A percentile compares a stretch with the other conserved stretches of the same genome.
phyloP scores from a whole-genome alignment of 768 basidiomycete genomes.

The Pleurotus djamor region DNA sequence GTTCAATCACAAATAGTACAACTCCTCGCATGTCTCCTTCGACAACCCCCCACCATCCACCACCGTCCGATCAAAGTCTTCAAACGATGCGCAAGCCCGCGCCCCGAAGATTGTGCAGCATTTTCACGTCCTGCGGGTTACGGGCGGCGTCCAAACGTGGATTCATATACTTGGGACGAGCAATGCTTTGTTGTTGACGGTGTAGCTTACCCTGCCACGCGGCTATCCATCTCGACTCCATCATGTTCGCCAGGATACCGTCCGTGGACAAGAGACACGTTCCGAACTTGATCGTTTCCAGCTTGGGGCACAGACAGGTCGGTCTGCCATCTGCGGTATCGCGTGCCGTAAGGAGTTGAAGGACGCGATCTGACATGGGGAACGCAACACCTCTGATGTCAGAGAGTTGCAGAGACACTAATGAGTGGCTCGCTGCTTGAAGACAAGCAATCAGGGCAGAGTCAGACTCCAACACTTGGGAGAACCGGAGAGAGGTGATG shows the following conservation, averaged over 20 bases:
- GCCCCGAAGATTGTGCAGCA: conserved; percentile 1
- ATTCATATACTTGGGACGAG: conserved; percentile 14
- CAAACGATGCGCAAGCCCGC: conserved; percentile 3
- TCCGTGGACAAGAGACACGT: conserved; percentile 14
- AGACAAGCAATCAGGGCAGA: conserved; percentile 15
- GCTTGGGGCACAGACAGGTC: conserved; percentile 12
- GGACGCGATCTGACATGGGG: conserved; percentile 10
- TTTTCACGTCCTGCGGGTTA: conserved; percentile 2
- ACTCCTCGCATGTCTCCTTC: too few relatives aligned
- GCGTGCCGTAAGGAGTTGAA: conserved; percentile 10
- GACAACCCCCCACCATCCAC: too few relatives aligned
- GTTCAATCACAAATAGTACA: too few relatives aligned
- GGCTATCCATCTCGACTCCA: conserved; percentile 14
- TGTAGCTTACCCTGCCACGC: neutral
- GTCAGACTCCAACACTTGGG: conserved; percentile 12
- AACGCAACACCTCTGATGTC: conserved; percentile 8
- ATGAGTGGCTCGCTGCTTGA: conserved; percentile 8
- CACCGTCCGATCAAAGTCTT: neutral
- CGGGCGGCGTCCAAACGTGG: conserved; percentile 12
- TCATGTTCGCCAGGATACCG: conserved; percentile 14
- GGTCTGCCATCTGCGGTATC: neutral
- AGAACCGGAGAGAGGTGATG: conserved; percentile 9
- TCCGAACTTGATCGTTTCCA: conserved; percentile 14
- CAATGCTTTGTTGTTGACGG: neutral
- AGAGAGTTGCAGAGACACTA: conserved; percentile 8